Evolutionary conservation across 129 eudicot genomes (phyloP), one percentile per base, ranked within the genome.

Genomic region (Arctium minus): DNA sequence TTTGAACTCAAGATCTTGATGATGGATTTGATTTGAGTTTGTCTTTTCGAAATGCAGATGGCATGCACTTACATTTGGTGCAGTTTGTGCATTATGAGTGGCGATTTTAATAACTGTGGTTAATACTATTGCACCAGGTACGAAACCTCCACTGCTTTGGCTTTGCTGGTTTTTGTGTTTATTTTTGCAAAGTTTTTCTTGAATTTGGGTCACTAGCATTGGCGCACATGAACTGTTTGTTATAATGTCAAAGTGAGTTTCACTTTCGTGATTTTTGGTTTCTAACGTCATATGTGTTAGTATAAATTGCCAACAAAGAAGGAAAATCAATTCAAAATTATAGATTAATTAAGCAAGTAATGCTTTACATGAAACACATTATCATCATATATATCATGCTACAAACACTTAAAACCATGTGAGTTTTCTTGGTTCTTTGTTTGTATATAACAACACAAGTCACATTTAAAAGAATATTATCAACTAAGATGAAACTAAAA

Each of bases 21-120:
- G 46, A 40, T 40, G 46, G 46, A 9, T 40, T 7, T 40, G 46
- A 44, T 44, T 44, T 53, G 22, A 17, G 22, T 53, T 53, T 53
- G 6, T 64, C 31, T 64, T 64, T 7, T 69, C 11, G 35, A 50
- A 12, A 33, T 82, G 86, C 93, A 93, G 95, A 83, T 93, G 64
- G 88, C 92, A 31, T 89, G 89, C 89, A 2, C 89, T 92, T 72
- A 90, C 95, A 80, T 92, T 92, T 85, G 91, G 91, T 39, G 93
- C 95, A 65, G 97, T 93, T 29, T 90, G 92, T 83, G 92, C 97
- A 39, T 92, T 13, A 90, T 92, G 9, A 8, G 81, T 70, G 79
- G 72, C 1, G 91, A 86, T 48, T 76, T 86, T 38, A 36, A 83
- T 68, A 76, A 77, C 75, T 88, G 87, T 80, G 86, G 80, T 70